Conservation (phyloP, 441 rosid species). For the Adansonia madagascariensis region DNA sequence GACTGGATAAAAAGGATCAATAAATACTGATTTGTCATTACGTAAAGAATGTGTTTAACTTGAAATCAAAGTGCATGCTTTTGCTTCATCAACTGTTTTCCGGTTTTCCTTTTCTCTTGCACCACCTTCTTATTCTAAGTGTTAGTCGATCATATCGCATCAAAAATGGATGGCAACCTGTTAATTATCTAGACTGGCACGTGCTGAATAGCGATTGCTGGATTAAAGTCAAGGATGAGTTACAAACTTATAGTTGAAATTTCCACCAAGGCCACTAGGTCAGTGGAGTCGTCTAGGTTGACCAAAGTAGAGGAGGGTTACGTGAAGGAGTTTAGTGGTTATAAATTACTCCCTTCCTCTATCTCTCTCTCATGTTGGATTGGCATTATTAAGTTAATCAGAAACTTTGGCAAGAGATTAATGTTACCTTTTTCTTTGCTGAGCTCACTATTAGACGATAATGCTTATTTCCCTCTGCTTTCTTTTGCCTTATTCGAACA, state of each 20-base stretch:
- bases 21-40: too few species aligned
- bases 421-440: background rate
- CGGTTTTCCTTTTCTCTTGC: too few species aligned
- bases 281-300: background rate
- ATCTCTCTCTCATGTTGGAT: background rate
- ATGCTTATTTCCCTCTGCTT: background rate
- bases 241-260: background rate
- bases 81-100: too few species aligned
- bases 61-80: background rate
- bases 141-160: too few species aligned
- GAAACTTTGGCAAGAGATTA: background rate
- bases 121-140: too few species aligned
- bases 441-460: background rate
- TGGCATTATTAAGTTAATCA: background rate
- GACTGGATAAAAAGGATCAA: background rate
- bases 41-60: background rate
- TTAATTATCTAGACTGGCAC: too few species aligned
- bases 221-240: background rate
- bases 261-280: background rate
- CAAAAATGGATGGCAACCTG: too few species aligned
- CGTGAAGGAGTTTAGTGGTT: background rate
- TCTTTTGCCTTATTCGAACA: slow-evolving; percentile 25
- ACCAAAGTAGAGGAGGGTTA: background rate
- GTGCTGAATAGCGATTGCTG: background rate
- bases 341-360: background rate